phyloP scores from a whole-genome alignment of 345 rosid genomes.

The Geranium brycei region DNA sequence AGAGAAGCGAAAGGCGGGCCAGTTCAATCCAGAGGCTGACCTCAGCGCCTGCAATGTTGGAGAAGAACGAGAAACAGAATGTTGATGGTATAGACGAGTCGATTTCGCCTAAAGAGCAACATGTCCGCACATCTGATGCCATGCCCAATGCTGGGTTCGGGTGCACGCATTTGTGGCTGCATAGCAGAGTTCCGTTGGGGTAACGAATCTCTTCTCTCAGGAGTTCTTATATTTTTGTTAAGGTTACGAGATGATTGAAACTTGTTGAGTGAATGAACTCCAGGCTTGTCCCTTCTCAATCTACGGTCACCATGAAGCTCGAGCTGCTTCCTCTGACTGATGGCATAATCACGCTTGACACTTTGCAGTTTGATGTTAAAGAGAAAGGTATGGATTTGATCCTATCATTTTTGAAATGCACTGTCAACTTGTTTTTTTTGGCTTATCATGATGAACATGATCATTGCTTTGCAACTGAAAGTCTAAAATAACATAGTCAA shows the following conservation, averaged over 20 bases:
- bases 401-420: neutral
- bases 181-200: constrained; percentile 98
- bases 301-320: constrained; percentile 75
- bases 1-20: constrained; percentile 26
- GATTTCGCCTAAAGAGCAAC: constrained; percentile 27
- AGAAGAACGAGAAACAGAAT: constrained; percentile 24
- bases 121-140: constrained; percentile 43
- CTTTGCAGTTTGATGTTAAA: constrained; percentile 71
- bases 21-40: constrained; percentile 18
- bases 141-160: constrained; percentile 57
- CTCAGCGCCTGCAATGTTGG: constrained; percentile 16
- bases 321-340: constrained; percentile 97
- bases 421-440: too few species aligned
- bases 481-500: too few species aligned
- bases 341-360: constrained; percentile 82
- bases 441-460: too few species aligned
- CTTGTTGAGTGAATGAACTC: constrained; percentile 5
- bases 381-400: constrained; percentile 62
- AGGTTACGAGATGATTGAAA: constrained; percentile 9
- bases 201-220: constrained; percentile 17
- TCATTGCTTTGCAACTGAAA: too few species aligned
- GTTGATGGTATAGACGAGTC: constrained; percentile 20
- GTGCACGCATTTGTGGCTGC: constrained; percentile 90
- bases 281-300: constrained; percentile 88
- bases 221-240: neutral